Base-by-base conservation (phyloP, 2,329 filamentous ascomycete genomes). In the Diaporthe citriasiana region DNA sequence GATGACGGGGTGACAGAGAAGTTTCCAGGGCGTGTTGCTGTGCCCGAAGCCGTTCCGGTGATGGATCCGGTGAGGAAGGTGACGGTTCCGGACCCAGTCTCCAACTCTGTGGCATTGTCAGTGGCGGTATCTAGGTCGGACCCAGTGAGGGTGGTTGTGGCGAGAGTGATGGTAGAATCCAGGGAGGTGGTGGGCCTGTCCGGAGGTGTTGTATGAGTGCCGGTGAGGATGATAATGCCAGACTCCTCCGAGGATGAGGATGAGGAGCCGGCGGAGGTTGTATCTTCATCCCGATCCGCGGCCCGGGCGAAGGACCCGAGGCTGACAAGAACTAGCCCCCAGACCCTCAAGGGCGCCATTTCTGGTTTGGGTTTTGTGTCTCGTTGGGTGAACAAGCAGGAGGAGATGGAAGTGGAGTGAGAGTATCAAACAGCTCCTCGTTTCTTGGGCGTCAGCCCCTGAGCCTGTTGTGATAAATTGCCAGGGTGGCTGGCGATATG, bases 31-130 rank as follows among this genome's bases (percentile, higher is more conserved):
- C 80, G 76, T 27, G 81, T 80, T 27, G 57, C 68, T 17, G 74
- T 75, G n/a, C 56, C 70, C 22, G 63, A 22, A 45, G 87, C 88
- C 2, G 87, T 87, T 12, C 81, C 78, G 33, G 83, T 84, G 38
- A 82, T 82, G 71, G 88, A 88, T 53, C 86, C 85, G 40, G 87
- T 87, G 33, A 87, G 78, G 47, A 85, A 86, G 9, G 83, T 83
- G 47, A 83, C 79, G 6, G 82, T 82, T 19, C 78, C 77, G 73
- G 79, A 77, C 69, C 80, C 76, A 59, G 79, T 79, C 25, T 76
- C 76, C 15, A 76, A 76, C 17, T 80, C 78, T 13, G 82, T 83
- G 47, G 77, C 76, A 74, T 84, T 83, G 56, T 78, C 72, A 35
- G 73, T 77, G 30, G 77, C 68, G 51, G 76, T 68, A n/a, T 75